These are phyloP conservation scores for Penicillium cataractarum DNA, from an alignment of 495 filamentous ascomycete species.

Conservation along the genomic window DNA sequence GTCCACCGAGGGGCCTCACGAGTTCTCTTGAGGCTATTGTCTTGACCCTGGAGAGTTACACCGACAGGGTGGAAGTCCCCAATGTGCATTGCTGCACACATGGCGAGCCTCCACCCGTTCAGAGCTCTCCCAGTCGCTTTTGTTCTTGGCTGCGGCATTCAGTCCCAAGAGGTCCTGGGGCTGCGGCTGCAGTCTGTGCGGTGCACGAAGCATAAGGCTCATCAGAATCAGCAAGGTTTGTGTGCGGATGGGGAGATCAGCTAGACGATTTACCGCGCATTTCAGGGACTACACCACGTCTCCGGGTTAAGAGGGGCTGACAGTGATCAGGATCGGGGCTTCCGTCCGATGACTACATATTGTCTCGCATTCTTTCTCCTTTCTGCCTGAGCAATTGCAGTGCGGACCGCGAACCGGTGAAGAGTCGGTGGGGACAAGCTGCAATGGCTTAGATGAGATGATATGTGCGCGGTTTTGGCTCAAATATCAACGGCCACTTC, in stretches of 20 bases:
- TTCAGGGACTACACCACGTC: conserved; percentile 17
- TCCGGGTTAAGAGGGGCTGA: conserved; percentile 2
- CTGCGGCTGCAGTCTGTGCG: conserved; percentile 11
- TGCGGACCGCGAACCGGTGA: conserved; percentile 6
- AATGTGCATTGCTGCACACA: conserved; percentile 19
- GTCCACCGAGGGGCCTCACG: conserved; percentile 11
- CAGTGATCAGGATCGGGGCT: conserved; percentile 8
- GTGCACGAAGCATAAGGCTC: conserved; percentile 3
- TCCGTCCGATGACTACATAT: conserved; percentile 14
- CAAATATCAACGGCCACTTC: neutral
- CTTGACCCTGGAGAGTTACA: conserved; percentile 19
- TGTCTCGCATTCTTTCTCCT: conserved; percentile 18
- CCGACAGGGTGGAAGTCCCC: conserved; percentile 14
- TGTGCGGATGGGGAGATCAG: conserved; percentile 13
- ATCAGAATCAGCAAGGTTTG: conserved; percentile 23
- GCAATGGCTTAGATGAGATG: conserved; percentile 8
- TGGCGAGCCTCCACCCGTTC: conserved; percentile 19
- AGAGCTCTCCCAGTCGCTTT: neutral
- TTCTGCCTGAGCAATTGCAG: conserved; percentile 5
- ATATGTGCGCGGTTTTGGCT: neutral
- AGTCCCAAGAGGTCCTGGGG: neutral
- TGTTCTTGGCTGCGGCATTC: neutral
- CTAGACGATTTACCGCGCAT: conserved; percentile 28
- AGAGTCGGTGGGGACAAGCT: conserved; percentile 14
- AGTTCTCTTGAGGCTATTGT: conserved; percentile 7